A percentile compares a stretch with the other conserved stretches of the same genome.
Conservation (phyloP, 2,329 filamentous ascomycete genomes). For the Ophiosphaerella herpotricha region DNA sequence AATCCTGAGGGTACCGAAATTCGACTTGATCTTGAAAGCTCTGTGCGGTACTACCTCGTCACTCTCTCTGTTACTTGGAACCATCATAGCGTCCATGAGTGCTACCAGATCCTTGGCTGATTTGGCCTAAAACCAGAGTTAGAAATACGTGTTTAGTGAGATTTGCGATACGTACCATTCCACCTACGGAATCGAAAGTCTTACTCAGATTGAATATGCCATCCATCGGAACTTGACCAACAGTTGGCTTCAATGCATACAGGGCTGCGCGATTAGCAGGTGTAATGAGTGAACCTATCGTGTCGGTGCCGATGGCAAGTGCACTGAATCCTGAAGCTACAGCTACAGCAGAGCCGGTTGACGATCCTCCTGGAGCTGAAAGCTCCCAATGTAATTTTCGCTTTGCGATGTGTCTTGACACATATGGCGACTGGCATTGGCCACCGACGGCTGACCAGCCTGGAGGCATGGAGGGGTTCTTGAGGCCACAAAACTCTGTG, state of each 20-base stretch:
- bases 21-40: constrained; percentile 39
- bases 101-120: constrained; percentile 43
- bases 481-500: constrained; percentile 45
- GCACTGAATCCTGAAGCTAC: constrained; percentile 49
- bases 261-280: constrained; percentile 47
- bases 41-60: constrained; percentile 23
- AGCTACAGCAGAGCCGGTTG: constrained; percentile 46
- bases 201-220: constrained; percentile 42
- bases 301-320: constrained; percentile 48
- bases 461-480: constrained; percentile 43
- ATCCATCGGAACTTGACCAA: constrained; percentile 43
- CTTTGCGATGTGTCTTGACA: constrained; percentile 45
- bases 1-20: constrained; percentile 38
- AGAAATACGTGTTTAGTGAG: not conserved
- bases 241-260: constrained; percentile 47
- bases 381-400: constrained; percentile 44
- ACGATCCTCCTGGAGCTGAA: constrained; percentile 44
- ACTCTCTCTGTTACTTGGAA: constrained; percentile 35
- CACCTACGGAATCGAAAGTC: constrained; percentile 41
- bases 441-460: constrained; percentile 50
- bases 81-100: constrained; percentile 37
- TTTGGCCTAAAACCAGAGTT: constrained; percentile 29
- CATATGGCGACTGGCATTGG: constrained; percentile 46
- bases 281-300: constrained; percentile 46
- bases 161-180: constrained; percentile 28